A percentile compares a stretch with the other conserved stretches of the same genome.
Evolutionary conservation across 768 basidiomycete genomes (phyloP).

Genomic region (Cystobasidium ongulense): DNA sequence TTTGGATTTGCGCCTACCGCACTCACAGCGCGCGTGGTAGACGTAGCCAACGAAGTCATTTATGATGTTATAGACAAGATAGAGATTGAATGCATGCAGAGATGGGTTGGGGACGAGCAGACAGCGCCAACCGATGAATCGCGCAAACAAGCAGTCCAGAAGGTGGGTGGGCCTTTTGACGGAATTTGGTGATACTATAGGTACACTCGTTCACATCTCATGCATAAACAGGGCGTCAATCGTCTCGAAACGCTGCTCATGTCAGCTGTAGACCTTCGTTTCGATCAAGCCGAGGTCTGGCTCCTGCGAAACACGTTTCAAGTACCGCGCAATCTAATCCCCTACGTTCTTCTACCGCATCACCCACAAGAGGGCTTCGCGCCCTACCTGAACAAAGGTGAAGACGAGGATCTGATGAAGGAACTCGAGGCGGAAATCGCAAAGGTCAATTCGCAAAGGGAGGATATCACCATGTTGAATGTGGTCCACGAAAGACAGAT

Average conservation of each 20-base stretch:
- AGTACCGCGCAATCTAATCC: slow-evolving; percentile 31
- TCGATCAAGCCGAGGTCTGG: slow-evolving; percentile 41
- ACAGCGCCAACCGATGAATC: slow-evolving; percentile 6
- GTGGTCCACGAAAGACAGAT: slow-evolving; percentile 31
- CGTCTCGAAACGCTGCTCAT: slow-evolving; percentile 40
- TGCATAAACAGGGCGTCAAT: slow-evolving; percentile 35
- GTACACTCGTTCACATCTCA: neutral
- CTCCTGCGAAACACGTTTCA: slow-evolving; percentile 40
- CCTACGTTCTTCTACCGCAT: slow-evolving; percentile 37
- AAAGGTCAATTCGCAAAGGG: slow-evolving; percentile 36
- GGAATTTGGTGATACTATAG: neutral
- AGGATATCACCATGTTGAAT: slow-evolving; percentile 34
- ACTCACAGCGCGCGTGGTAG: slow-evolving; percentile 39
- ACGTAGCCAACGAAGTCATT: slow-evolving; percentile 39
- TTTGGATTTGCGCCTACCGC: slow-evolving; percentile 38
- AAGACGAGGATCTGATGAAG: slow-evolving; percentile 27
- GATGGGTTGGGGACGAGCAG: slow-evolving; percentile 10
- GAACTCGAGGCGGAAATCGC: slow-evolving; percentile 37
- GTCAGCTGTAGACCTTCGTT: slow-evolving; percentile 38
- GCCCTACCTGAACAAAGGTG: neutral
- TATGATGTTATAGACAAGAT: slow-evolving; percentile 35
- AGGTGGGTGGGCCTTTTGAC: slow-evolving; percentile 19
- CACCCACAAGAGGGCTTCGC: slow-evolving; percentile 8
- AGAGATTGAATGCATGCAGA: slow-evolving; percentile 29
- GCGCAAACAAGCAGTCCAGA: slow-evolving; percentile 34